Evolutionary conservation across 371 early-diverging fungal genomes (phyloP).

Genomic region (Mortierella sp.): DNA sequence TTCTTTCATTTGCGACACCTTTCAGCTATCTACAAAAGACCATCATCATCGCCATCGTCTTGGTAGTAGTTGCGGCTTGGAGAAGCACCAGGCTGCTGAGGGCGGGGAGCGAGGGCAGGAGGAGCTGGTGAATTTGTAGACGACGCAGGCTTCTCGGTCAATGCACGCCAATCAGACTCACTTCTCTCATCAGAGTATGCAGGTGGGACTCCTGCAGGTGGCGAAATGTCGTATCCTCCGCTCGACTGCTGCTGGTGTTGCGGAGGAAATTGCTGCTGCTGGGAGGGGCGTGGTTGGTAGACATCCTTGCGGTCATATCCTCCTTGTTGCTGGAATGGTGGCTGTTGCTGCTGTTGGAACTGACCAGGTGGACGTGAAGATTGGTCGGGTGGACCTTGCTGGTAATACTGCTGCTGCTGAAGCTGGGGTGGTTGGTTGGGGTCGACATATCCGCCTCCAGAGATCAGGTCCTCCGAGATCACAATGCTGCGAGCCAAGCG

Average conservation of each 20-base stretch:
- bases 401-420: constrained; percentile 17
- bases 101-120: background rate
- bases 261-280: constrained; percentile 17
- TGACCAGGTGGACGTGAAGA: constrained; percentile 10
- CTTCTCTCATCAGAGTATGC: constrained; percentile 27
- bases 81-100: constrained; percentile 24
- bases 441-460: constrained; percentile 36
- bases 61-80: constrained; percentile 39
- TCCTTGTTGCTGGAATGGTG: constrained; percentile 18
- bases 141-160: constrained; percentile 34
- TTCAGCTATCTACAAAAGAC: constrained; percentile 24
- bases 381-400: constrained; percentile 12
- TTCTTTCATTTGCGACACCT: background rate
- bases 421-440: constrained; percentile 9
- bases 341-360: constrained; percentile 21
- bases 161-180: constrained; percentile 44
- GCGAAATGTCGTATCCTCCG: constrained; percentile 31
- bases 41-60: constrained; percentile 32
- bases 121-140: constrained; percentile 14
- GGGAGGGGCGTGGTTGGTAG: constrained; percentile 23
- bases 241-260: constrained; percentile 21
- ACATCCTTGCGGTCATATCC: constrained; percentile 9
- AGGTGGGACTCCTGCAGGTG: constrained; percentile 13
- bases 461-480: constrained; percentile 65
- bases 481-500: constrained; percentile 67